Evolutionary conservation across 208 protist genomes (phyloP).

Genomic region (Herpetomonas tarakana): DNA sequence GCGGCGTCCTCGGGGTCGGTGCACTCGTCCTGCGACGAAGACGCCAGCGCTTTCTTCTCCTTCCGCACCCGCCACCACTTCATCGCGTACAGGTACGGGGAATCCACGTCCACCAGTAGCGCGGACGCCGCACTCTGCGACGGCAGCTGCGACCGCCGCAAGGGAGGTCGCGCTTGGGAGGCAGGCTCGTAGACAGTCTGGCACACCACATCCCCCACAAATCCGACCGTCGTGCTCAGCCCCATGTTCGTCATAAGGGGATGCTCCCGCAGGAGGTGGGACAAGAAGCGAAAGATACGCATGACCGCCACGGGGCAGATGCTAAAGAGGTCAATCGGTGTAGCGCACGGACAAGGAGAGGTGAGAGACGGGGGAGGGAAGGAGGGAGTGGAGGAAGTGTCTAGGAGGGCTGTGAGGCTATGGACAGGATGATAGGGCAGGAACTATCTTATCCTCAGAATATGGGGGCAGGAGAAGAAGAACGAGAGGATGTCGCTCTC

Average conservation of each 20-base stretch:
- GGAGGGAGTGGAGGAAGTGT: too few relatives aligned
- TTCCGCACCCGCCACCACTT: neutral
- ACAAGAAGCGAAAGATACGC: conserved; percentile 34
- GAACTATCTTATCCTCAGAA: too few relatives aligned
- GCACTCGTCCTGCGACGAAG: neutral
- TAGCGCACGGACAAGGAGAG: conserved; percentile 4
- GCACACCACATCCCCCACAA: conserved; percentile 69
- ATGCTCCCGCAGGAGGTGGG: conserved; percentile 48
- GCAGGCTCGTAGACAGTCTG: conserved; percentile 62
- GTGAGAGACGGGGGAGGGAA: too few relatives aligned
- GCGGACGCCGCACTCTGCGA: conserved; percentile 25
- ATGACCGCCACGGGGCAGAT: conserved; percentile 8
- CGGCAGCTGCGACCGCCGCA: conserved; percentile 32
- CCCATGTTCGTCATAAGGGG: conserved; percentile 53
- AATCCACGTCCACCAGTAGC: conserved; percentile 40
- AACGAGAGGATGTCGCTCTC: too few relatives aligned
- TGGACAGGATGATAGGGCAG: too few relatives aligned
- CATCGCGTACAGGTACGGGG: conserved; percentile 21
- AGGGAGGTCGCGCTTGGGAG: conserved; percentile 23
- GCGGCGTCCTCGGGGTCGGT: neutral
- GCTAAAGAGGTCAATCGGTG: neutral
- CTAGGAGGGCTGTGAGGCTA: too few relatives aligned
- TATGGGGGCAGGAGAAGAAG: too few relatives aligned
- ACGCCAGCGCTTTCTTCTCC: neutral
- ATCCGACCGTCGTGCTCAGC: conserved; percentile 56